Conservation (phyloP, 371 early-diverging fungal species). For the Mortierella sp. region DNA sequence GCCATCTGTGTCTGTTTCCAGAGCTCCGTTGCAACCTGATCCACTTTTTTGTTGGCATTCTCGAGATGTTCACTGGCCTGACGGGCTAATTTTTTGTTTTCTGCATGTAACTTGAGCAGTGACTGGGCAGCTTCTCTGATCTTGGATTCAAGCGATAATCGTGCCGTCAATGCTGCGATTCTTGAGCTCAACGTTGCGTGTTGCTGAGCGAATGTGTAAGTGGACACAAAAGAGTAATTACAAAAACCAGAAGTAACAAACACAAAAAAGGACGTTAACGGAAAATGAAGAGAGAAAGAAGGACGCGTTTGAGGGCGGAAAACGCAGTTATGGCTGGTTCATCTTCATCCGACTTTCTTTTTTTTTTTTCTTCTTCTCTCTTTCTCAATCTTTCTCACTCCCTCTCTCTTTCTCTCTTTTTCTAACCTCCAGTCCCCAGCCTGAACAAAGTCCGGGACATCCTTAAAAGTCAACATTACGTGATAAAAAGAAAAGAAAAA, state of each 20-base stretch:
- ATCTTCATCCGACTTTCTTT: background rate
- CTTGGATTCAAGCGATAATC: conserved; percentile 71
- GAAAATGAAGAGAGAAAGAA: background rate
- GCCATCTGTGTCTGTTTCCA: conserved; percentile 69
- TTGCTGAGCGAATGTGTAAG: conserved; percentile 30
- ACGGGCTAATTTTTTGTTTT: conserved; percentile 59
- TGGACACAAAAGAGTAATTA: background rate
- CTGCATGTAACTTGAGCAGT: conserved; percentile 60
- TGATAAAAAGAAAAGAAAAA: background rate
- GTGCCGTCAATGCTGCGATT: conserved; percentile 60
- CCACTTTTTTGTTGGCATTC: conserved; percentile 71
- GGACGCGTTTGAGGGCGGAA: background rate
- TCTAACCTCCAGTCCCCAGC: too few relatives aligned
- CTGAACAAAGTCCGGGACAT: too few relatives aligned
- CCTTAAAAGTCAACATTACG: background rate
- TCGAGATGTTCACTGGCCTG: conserved; percentile 66
- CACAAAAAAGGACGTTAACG: background rate
- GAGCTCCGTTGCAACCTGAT: conserved; percentile 73
- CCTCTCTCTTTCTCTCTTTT: too few relatives aligned
- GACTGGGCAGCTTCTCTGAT: conserved; percentile 76
- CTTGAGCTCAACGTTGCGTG: conserved; percentile 57
- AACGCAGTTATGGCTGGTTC: too few relatives aligned
- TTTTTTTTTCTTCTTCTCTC: background rate
- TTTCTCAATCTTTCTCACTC: too few relatives aligned
- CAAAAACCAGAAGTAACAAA: background rate